A percentile compares a stretch with the other conserved stretches of the same genome.
Evolutionary conservation across 75 land plant species (phyloP).

Genomic region (Isoetes taiwanensis): DNA sequence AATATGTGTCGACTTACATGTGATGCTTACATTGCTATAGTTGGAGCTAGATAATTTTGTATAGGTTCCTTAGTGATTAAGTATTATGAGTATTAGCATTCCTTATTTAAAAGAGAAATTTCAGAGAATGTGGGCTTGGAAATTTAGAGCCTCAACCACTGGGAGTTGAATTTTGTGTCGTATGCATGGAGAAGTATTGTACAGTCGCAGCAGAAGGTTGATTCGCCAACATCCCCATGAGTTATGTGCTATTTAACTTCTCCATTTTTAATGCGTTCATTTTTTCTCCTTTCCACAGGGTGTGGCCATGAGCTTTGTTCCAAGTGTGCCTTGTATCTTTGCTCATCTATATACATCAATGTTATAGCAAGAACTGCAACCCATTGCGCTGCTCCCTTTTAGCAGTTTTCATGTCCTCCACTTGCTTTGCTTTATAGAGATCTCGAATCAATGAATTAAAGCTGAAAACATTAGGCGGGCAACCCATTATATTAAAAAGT

Average conservation of each 20-base stretch:
- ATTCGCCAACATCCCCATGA: not conserved
- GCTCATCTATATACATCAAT: conserved; percentile 67
- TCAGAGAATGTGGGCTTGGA: conserved; percentile 87
- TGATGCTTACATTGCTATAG: not conserved
- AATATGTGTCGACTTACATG: not conserved
- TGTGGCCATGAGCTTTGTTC: conserved; percentile 93
- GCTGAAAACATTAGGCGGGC: no score
- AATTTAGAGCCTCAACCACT: conserved; percentile 26
- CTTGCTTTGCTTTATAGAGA: no score
- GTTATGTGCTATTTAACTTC: not conserved
- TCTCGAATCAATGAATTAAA: no score
- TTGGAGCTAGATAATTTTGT: not conserved
- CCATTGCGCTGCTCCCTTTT: no score
- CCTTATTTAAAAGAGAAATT: not conserved
- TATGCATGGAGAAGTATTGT: conserved; percentile 72
- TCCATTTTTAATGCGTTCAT: not conserved
- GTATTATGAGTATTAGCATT: not conserved
- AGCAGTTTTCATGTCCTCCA: no score
- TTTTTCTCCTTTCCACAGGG: conserved; percentile 33
- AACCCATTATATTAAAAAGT: no score
- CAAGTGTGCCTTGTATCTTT: conserved; percentile 78
- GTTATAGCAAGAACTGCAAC: no score
- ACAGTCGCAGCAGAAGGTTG: conserved; percentile 79
- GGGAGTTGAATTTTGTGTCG: conserved; percentile 71
- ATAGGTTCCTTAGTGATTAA: not conserved